Evolutionary conservation across 345 rosid genomes (phyloP).

Genomic region (Hypericum perforatum): DNA sequence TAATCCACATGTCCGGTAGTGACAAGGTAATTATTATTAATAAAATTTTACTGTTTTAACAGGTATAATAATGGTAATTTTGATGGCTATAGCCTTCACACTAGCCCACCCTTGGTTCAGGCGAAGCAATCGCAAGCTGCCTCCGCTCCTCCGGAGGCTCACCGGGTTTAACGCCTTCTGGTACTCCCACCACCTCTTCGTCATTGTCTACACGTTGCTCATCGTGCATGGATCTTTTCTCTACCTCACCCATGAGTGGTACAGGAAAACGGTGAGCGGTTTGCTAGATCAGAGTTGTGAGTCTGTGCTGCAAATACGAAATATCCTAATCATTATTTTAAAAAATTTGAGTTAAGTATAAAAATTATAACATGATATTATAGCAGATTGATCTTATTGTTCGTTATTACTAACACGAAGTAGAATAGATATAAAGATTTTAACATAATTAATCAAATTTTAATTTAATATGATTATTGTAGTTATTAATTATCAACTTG

Average conservation of each 20-base stretch:
- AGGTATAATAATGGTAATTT: conserved; percentile 46
- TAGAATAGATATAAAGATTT: too few relatives aligned
- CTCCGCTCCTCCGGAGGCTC: conserved; percentile 50
- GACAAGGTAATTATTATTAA: too few relatives aligned
- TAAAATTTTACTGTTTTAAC: conserved; percentile 11
- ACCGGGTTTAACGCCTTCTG: conserved; percentile 85
- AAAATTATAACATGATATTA: too few relatives aligned
- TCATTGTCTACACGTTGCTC: conserved; percentile 60
- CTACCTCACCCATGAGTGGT: conserved; percentile 48
- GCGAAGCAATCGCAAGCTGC: conserved; percentile 44
- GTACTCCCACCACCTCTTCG: conserved; percentile 75
- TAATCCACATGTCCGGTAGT: too few relatives aligned
- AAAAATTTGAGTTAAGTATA: too few relatives aligned
- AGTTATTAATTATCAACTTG: neutral
- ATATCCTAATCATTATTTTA: too few relatives aligned
- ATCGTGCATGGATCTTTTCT: conserved; percentile 56
- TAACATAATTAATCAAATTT: neutral
- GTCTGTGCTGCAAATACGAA: too few relatives aligned
- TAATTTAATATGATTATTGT: neutral
- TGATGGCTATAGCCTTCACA: conserved; percentile 76
- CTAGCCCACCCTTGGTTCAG: conserved; percentile 70
- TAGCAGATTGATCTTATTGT: too few relatives aligned
- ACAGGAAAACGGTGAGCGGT: conserved; percentile 49
- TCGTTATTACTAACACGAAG: too few relatives aligned
- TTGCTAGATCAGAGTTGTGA: neutral